Percentiles rank a stretch among this genome's conserved stretches.
These are phyloP conservation scores for Hypoxylon intermedium DNA, from an alignment of 495 filamentous ascomycete species.

Conservation along the genomic window DNA sequence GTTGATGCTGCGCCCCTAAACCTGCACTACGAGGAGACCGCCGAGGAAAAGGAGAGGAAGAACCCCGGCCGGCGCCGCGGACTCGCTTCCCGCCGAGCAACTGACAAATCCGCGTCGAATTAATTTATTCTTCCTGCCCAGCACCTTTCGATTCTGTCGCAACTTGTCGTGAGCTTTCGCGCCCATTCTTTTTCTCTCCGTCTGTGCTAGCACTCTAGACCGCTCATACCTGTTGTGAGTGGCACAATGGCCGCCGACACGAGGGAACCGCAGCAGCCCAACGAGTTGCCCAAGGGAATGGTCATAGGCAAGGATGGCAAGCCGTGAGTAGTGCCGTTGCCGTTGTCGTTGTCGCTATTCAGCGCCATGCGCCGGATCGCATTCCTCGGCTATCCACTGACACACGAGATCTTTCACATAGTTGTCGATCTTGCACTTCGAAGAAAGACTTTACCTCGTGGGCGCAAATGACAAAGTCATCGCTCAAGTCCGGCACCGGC, in stretches of 20 bases:
- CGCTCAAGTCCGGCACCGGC: conserved; percentile 53
- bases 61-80: conserved; percentile 36
- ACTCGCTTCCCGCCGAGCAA: conserved; percentile 36
- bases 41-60: too few relatives aligned
- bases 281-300: conserved; percentile 74
- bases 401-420: conserved; percentile 45
- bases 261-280: conserved; percentile 42
- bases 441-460: conserved; percentile 68
- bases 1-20: too few relatives aligned
- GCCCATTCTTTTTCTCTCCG: conserved; percentile 15
- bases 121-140: conserved; percentile 18
- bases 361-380: background rate
- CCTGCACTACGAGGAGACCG: too few relatives aligned
- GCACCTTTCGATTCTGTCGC: conserved; percentile 33
- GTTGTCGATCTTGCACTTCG: conserved; percentile 88
- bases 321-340: conserved; percentile 72
- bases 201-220: conserved; percentile 1
- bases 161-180: conserved; percentile 25
- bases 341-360: too few relatives aligned
- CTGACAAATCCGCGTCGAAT: conserved; percentile 33
- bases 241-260: conserved; percentile 46
- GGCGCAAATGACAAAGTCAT: conserved; percentile 69
- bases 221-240: background rate
- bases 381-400: conserved; percentile 24
- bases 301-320: conserved; percentile 93